These are phyloP conservation scores for Alnus glutinosa DNA, from an alignment of 306 rosid species.

Conservation along the genomic window DNA sequence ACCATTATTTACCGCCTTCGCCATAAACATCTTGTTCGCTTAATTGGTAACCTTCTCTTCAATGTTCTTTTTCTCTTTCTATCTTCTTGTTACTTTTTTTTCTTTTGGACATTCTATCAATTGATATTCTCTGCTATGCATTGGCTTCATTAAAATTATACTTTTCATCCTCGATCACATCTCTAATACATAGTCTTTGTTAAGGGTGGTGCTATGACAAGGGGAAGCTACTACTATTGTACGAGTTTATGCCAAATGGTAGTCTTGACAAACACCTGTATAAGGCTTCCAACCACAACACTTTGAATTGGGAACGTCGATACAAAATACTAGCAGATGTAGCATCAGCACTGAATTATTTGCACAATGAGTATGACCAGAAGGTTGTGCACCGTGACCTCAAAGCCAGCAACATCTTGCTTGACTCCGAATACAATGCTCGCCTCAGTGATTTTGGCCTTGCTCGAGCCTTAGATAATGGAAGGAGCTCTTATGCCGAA, in stretches of 20 bases:
- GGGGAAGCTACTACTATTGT: slow-evolving; percentile 49
- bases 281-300: slow-evolving; percentile 9
- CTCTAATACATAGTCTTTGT: no score
- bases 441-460: slow-evolving; percentile 59
- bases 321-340: slow-evolving; percentile 44
- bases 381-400: slow-evolving; percentile 53
- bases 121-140: background rate
- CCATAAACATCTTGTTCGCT: slow-evolving; percentile 52
- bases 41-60: slow-evolving; percentile 34
- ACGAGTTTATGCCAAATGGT: slow-evolving; percentile 55
- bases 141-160: background rate
- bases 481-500: slow-evolving; percentile 54
- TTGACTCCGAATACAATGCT: slow-evolving; percentile 45
- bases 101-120: background rate
- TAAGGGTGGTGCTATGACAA: slow-evolving; percentile 56
- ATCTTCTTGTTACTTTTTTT: background rate
- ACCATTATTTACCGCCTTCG: slow-evolving; percentile 63
- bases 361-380: slow-evolving; percentile 48
- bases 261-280: slow-evolving; percentile 49
- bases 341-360: slow-evolving; percentile 50
- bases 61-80: background rate
- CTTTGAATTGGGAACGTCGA: slow-evolving; percentile 38
- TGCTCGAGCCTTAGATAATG: slow-evolving; percentile 51
- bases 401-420: slow-evolving; percentile 50
- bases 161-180: no score